These are phyloP conservation scores for Pseudogymnoascus sp. DNA, from an alignment of 2,329 filamentous ascomycete species.

Conservation along the genomic window DNA sequence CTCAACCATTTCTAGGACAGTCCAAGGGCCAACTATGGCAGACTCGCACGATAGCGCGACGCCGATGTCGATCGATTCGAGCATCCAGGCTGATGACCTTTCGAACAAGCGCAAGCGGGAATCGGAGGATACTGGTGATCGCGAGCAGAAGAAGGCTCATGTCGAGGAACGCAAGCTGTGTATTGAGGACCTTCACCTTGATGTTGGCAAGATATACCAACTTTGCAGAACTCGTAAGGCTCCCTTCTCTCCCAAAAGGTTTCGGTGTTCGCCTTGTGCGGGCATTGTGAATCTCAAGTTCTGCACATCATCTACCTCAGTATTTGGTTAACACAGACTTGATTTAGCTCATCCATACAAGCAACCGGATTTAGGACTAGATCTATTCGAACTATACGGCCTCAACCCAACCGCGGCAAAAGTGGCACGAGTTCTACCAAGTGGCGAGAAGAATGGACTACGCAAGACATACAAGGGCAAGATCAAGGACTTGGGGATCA, in stretches of 20 bases:
- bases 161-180: slow-evolving; percentile 53
- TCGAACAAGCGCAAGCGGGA: slow-evolving; percentile 57
- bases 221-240: slow-evolving; percentile 61
- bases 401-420: slow-evolving; percentile 51
- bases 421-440: slow-evolving; percentile 56
- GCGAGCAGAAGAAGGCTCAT: slow-evolving; percentile 55
- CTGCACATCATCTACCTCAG: slow-evolving; percentile 18
- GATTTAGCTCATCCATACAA: slow-evolving; percentile 27
- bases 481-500: slow-evolving; percentile 56
- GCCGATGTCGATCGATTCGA: slow-evolving; percentile 17
- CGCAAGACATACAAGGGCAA: slow-evolving; percentile 64
- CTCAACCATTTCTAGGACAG: slow-evolving; percentile 1
- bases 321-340: slow-evolving; percentile 30
- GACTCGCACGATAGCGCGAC: neutral
- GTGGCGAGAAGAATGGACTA: slow-evolving; percentile 60
- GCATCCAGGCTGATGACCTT: slow-evolving; percentile 42
- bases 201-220: slow-evolving; percentile 61
- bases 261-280: neutral
- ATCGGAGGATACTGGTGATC: slow-evolving; percentile 48
- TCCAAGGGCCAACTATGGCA: neutral
- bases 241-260: slow-evolving; percentile 35
- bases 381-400: slow-evolving; percentile 53
- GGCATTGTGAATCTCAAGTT: neutral
- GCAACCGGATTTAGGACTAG: slow-evolving; percentile 45
- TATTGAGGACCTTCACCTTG: slow-evolving; percentile 58